These are phyloP conservation scores for Yarrowia bubula DNA, from an alignment of 805 yeast genomes.

Conservation along the genomic window DNA sequence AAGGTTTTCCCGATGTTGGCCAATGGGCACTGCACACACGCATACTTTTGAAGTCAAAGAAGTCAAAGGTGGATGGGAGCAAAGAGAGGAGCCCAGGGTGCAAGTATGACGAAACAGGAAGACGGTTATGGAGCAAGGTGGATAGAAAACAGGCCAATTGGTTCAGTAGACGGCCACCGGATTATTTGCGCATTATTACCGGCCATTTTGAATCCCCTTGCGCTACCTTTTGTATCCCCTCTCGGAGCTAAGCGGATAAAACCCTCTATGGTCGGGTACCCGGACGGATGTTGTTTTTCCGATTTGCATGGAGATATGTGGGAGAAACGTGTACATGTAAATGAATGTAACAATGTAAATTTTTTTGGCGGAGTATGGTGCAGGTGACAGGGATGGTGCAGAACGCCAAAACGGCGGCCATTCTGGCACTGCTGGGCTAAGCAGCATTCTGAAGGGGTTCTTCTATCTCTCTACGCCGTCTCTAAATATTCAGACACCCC, in stretches of 20 bases:
- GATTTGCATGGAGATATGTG: conserved; percentile 26
- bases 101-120: conserved; percentile 15
- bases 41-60: conserved; percentile 19
- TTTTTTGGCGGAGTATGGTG: conserved; percentile 19
- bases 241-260: conserved; percentile 24
- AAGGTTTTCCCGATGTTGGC: conserved; percentile 12
- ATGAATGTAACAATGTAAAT: conserved; percentile 25
- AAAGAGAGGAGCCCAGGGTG: conserved; percentile 19
- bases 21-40: conserved; percentile 22
- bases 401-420: background rate
- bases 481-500: background rate
- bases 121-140: background rate
- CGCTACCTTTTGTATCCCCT: background rate
- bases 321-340: conserved; percentile 27
- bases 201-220: background rate
- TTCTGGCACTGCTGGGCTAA: too few species aligned
- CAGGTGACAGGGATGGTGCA: conserved; percentile 16
- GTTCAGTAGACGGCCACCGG: too few species aligned
- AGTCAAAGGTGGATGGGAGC: conserved; percentile 23
- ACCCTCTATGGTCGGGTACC: conserved; percentile 17
- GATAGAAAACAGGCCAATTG: too few species aligned
- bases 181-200: too few species aligned
- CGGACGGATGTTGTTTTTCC: conserved; percentile 27
- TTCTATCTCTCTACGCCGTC: too few species aligned
- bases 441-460: too few species aligned